These are phyloP conservation scores for Pythium rishiriense DNA, from an alignment of 352 stramenopile species.

Conservation along the genomic window DNA sequence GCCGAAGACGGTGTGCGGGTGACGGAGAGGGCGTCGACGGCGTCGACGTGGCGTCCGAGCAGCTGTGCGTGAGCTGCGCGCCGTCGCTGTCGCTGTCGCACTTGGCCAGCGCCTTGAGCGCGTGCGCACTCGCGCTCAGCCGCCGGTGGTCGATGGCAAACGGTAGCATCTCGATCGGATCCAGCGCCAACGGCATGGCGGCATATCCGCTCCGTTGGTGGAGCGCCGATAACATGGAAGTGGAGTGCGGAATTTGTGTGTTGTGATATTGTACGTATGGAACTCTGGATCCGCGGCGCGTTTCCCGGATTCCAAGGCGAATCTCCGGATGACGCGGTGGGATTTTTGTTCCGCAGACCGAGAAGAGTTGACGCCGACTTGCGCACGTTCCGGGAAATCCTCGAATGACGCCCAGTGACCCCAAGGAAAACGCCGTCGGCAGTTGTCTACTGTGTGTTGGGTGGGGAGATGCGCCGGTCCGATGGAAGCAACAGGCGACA, in stretches of 20 bases:
- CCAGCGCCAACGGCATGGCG: constrained; percentile 7
- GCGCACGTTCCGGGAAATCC: constrained; percentile 5
- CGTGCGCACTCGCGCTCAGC: constrained; percentile 10
- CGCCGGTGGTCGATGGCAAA: constrained; percentile 17
- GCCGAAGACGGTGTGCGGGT: constrained; percentile 1
- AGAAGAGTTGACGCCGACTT: neutral
- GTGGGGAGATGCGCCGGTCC: neutral
- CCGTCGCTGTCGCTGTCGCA: constrained; percentile 20
- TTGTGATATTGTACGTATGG: neutral
- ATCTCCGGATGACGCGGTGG: neutral
- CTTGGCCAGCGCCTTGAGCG: constrained; percentile 20
- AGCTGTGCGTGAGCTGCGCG: constrained; percentile 16
- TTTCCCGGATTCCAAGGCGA: neutral
- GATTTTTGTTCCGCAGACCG: neutral
- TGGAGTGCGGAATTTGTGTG: constrained; percentile 3
- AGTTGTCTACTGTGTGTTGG: neutral
- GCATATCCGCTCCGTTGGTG: constrained; percentile 23
- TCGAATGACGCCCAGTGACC: constrained; percentile 7
- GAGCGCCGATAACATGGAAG: constrained; percentile 22
- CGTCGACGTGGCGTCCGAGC: constrained; percentile 16
- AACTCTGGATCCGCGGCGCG: neutral
- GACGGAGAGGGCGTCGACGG: neutral
- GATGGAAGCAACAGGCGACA: neutral
- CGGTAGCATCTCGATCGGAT: constrained; percentile 12
- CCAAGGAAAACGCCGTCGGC: neutral